A percentile compares a stretch with the other conserved stretches of the same genome.
phyloP scores from a whole-genome alignment of 1,284 basidiomycete genomes.

The Apiotrichum mycotoxinovorans region DNA sequence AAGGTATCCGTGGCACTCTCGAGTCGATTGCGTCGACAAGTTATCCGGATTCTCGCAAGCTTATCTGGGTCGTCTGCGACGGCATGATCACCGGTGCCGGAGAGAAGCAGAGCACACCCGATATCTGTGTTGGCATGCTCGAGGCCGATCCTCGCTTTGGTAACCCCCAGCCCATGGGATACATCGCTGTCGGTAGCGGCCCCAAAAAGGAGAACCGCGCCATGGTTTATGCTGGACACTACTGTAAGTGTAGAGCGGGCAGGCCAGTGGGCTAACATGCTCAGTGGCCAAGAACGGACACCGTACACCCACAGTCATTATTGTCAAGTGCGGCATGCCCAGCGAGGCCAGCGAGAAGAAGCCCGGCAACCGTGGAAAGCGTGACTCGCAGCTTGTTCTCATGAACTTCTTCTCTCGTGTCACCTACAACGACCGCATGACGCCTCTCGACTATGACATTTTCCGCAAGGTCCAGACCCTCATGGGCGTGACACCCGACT shows the following conservation, averaged over 20 bases:
- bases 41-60: conserved; percentile 87
- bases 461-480: conserved; percentile 95
- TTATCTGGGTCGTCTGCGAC: conserved; percentile 93
- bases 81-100: conserved; percentile 98
- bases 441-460: conserved; percentile 93
- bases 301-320: conserved; percentile 88
- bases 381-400: conserved; percentile 95
- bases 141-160: conserved; percentile 95
- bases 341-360: conserved; percentile 82
- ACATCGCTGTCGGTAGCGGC: conserved; percentile 84
- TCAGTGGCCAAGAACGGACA: conserved; percentile 59
- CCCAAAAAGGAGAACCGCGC: conserved; percentile 88
- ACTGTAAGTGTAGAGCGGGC: conserved; percentile 60
- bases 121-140: conserved; percentile 87
- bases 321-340: conserved; percentile 91
- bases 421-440: conserved; percentile 99
- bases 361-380: conserved; percentile 96
- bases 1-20: conserved; percentile 83
- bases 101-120: conserved; percentile 90
- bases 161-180: conserved; percentile 93
- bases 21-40: conserved; percentile 86
- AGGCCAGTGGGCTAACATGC: background rate
- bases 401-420: conserved; percentile 99
- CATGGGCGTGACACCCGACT: conserved; percentile 99
- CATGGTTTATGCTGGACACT: conserved; percentile 98